These are phyloP conservation scores for Pneumocystis sp. DNA, from an alignment of 1,139 yeast species.

Conservation along the genomic window DNA sequence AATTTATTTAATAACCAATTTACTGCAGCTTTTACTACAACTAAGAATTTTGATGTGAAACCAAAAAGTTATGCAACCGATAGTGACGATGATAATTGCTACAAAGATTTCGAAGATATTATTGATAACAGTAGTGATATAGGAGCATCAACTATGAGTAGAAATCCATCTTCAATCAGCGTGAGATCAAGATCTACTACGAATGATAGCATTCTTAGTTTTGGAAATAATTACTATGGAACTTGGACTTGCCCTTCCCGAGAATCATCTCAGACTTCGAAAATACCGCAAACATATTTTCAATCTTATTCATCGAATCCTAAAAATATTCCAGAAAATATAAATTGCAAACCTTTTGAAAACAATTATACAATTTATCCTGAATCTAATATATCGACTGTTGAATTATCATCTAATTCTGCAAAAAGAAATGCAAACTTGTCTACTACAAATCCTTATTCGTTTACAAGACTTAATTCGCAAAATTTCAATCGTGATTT, in stretches of 20 bases:
- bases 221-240: slow-evolving; percentile 1
- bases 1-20: slow-evolving; percentile 6
- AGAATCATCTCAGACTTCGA: not conserved
- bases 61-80: slow-evolving; percentile 1
- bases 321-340: not conserved
- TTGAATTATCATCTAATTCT: slow-evolving; percentile 3
- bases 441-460: not conserved
- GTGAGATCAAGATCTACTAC: slow-evolving; percentile 7
- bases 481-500: slow-evolving; percentile 2
- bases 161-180: slow-evolving; percentile 6
- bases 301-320: not conserved
- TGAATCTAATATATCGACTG: slow-evolving; percentile 6
- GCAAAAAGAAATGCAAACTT: not conserved
- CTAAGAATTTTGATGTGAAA: slow-evolving; percentile 3
- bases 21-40: slow-evolving; percentile 2
- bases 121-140: slow-evolving; percentile 5
- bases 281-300: not conserved
- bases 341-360: not conserved
- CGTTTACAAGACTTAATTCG: slow-evolving; percentile 6
- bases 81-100: slow-evolving; percentile 8
- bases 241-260: not conserved
- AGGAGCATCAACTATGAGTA: slow-evolving; percentile 7
- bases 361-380: not conserved
- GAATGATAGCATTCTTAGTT: slow-evolving; percentile 4
- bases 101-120: slow-evolving; percentile 5